Conservation (phyloP, 495 filamentous ascomycete species). For the Penicillium ucsense region DNA sequence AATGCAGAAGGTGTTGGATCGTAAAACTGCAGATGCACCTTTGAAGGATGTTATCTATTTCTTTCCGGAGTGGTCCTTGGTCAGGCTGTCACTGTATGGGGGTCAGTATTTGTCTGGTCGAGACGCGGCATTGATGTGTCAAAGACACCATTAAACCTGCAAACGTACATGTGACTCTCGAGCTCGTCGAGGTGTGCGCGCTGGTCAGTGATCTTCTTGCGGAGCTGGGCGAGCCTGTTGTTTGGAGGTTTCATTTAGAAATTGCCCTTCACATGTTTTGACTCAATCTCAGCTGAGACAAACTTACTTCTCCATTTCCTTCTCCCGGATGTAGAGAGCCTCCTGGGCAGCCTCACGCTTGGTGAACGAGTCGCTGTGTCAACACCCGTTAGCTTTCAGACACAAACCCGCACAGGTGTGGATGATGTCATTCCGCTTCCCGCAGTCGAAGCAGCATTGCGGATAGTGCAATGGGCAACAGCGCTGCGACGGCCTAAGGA, state of each 20-base stretch:
- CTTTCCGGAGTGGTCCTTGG: conserved; percentile 11
- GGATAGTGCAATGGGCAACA: no score
- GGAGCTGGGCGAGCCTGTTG: conserved; percentile 49
- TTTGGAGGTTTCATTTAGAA: background rate
- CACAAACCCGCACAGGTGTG: background rate
- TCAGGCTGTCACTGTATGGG: conserved; percentile 9
- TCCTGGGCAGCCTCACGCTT: conserved; percentile 84
- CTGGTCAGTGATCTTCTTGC: conserved; percentile 70
- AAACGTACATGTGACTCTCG: conserved; percentile 65
- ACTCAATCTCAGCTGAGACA: background rate
- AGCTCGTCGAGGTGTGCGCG: conserved; percentile 73
- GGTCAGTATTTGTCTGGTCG: conserved; percentile 1
- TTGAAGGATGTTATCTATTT: background rate
- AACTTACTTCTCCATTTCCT: conserved; percentile 72
- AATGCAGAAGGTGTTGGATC: background rate
- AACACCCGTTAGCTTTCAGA: background rate
- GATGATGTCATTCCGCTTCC: background rate
- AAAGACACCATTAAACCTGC: background rate
- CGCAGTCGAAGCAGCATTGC: no score
- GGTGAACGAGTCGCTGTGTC: conserved; percentile 72
- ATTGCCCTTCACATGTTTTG: no score
- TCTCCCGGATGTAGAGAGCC: conserved; percentile 68
- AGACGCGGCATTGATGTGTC: no score
- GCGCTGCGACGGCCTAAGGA: no score
- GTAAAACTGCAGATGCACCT: background rate